Evolutionary conservation across 179 eudicot species (phyloP), one percentile per base, ranked within the genome.

Genomic region (Nepenthes alata): DNA sequence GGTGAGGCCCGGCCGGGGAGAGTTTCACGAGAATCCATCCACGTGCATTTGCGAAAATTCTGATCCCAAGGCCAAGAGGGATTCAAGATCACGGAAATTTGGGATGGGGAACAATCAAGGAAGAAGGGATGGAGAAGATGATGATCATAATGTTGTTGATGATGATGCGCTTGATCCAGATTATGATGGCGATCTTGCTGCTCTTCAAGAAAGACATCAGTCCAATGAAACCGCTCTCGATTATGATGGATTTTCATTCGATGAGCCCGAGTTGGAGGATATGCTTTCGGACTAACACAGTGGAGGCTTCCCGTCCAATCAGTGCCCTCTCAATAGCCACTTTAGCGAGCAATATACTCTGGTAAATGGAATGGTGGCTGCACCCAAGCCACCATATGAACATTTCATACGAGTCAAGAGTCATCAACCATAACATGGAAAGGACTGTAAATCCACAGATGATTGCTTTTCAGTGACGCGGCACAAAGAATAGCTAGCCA

Each of bases 1-100:
- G 74, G 72, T 78, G 61, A 84, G 86, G 74, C 83, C 95, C 4
- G 98, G 96, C 47, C 80, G 96, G 70, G 98, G 98, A 50, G 90
- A 70, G 69, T 91, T 89, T 70, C 98, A 91, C 45, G 98, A 91
- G 74, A 91, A 91, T 65, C 98, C 98, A 5, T 71, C 93, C 47
- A 44, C 89, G 12, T 91, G 98, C 74, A 81, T 91, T 12, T 91
- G 98, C 79, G 96, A 86, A 81, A 71, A 86, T 70, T 53, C 91
- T 12, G 79, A 69, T 35, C 85, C 86, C 38, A 73, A 69, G 74
- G 73, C 66, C 39, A 78, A 76, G 48, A 68, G 70, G 59, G 82
- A 77, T 49, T 62, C 76, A 10, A 60, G 38, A 12, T 69, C 71
- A 35, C 69, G 78, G 54, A 80, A 75, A 67, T 57, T 67, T 8